These are phyloP conservation scores for Clitoria ternatea DNA, from an alignment of 306 rosid genomes.

Conservation along the genomic window DNA sequence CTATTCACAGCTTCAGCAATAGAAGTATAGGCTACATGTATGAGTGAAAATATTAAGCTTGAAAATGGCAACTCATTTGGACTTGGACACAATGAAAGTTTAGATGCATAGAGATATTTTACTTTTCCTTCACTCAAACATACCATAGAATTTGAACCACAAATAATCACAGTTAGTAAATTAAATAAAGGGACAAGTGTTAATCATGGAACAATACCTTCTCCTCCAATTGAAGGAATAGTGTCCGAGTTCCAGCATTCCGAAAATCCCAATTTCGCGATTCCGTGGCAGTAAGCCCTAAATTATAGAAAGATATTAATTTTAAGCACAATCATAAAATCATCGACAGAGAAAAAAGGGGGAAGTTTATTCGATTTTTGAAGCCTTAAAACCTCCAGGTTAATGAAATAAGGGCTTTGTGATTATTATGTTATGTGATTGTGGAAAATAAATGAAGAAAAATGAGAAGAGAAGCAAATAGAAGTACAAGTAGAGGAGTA, in stretches of 20 bases:
- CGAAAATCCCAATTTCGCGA: conserved; percentile 18
- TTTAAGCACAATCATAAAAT: background rate
- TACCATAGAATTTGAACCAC: background rate
- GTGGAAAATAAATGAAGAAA: background rate
- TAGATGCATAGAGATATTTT: background rate
- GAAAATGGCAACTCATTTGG: background rate
- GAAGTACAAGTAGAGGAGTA: conserved; percentile 22
- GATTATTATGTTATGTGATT: background rate
- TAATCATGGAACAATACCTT: conserved; percentile 24
- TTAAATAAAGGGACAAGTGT: background rate
- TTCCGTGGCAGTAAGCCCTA: conserved; percentile 24
- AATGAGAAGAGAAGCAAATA: background rate
- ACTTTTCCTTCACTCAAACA: background rate
- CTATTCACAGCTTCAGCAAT: conserved; percentile 39
- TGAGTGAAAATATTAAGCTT: background rate
- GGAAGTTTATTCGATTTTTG: background rate
- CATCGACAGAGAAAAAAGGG: background rate
- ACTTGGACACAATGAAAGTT: background rate
- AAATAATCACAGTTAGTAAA: background rate
- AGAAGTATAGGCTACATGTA: background rate
- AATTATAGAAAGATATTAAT: conserved; percentile 7
- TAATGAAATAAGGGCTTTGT: background rate
- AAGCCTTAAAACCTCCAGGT: background rate
- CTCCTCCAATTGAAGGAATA: conserved; percentile 33
- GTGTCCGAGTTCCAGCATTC: conserved; percentile 26